These are phyloP conservation scores for Cladorrhinum sp. DNA, from an alignment of 2,329 filamentous ascomycete species.

Conservation along the genomic window DNA sequence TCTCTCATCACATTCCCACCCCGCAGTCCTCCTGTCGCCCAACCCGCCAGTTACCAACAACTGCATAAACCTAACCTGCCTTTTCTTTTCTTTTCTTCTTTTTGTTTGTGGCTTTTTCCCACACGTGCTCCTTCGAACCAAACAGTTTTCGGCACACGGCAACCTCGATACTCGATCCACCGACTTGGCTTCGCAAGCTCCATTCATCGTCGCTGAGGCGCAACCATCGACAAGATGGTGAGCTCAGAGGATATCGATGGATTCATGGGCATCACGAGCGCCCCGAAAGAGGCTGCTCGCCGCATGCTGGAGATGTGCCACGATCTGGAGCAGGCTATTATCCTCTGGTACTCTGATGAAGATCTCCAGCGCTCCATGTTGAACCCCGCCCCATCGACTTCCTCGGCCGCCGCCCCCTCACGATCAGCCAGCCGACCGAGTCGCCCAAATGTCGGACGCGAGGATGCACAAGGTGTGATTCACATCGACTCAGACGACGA, in stretches of 20 bases:
- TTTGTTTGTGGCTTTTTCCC: too few relatives aligned
- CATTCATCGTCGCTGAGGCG: not conserved
- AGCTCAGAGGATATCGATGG: slow-evolving; percentile 64
- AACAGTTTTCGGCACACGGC: not conserved
- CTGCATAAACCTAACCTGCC: not conserved
- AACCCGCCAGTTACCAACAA: slow-evolving; percentile 5
- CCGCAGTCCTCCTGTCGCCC: not conserved
- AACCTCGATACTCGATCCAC: too few relatives aligned
- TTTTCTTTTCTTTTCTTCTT: not conserved
- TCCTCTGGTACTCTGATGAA: slow-evolving; percentile 86
- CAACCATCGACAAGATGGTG: slow-evolving; percentile 47
- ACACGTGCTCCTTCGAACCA: too few relatives aligned
- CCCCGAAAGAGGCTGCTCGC: slow-evolving; percentile 68
- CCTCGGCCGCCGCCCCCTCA: slow-evolving; percentile 29
- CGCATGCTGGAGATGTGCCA: slow-evolving; percentile 85
- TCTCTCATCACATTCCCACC: not conserved
- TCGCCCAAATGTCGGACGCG: slow-evolving; percentile 37
- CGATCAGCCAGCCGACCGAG: slow-evolving; percentile 13
- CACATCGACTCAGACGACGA: slow-evolving; percentile 77
- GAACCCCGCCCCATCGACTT: slow-evolving; percentile 34
- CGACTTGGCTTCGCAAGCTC: not conserved
- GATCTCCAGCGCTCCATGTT: slow-evolving; percentile 58
- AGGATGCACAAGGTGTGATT: slow-evolving; percentile 61
- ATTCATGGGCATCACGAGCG: slow-evolving; percentile 79
- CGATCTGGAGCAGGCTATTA: slow-evolving; percentile 80